Conservation (phyloP, 2,329 filamentous ascomycete species). For the Talaromyces verruculosus region DNA sequence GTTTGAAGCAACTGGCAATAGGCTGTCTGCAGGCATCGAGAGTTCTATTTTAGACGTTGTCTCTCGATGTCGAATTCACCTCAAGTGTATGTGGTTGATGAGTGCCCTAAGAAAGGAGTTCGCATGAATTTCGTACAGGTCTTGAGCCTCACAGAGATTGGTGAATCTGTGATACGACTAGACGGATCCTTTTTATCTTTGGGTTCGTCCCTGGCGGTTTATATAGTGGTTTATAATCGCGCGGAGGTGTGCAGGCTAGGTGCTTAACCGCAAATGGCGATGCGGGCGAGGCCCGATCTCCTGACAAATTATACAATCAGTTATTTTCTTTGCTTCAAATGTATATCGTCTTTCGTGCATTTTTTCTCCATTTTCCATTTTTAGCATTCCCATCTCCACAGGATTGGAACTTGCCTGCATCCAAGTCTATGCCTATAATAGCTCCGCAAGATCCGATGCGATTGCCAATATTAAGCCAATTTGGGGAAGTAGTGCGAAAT, state of each 20-base stretch:
- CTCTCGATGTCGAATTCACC: neutral
- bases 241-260: no score
- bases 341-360: no score
- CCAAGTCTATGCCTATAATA: neutral
- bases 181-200: no score
- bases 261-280: no score
- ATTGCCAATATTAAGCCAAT: neutral
- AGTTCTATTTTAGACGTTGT: neutral
- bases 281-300: no score
- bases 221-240: no score
- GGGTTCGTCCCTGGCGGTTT: no score
- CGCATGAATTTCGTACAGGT: neutral
- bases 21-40: neutral
- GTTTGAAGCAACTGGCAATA: neutral
- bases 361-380: no score
- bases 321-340: neutral
- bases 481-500: neutral
- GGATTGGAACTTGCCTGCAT: no score
- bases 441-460: neutral
- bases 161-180: neutral
- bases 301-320: no score
- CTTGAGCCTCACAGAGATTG: neutral
- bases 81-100: neutral
- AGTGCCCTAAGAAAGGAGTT: neutral
- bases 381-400: no score